Percentiles rank a stretch among this genome's conserved stretches.
phyloP scores from a whole-genome alignment of 1,139 yeast genomes.

The Debaryomyces singareniensis region DNA sequence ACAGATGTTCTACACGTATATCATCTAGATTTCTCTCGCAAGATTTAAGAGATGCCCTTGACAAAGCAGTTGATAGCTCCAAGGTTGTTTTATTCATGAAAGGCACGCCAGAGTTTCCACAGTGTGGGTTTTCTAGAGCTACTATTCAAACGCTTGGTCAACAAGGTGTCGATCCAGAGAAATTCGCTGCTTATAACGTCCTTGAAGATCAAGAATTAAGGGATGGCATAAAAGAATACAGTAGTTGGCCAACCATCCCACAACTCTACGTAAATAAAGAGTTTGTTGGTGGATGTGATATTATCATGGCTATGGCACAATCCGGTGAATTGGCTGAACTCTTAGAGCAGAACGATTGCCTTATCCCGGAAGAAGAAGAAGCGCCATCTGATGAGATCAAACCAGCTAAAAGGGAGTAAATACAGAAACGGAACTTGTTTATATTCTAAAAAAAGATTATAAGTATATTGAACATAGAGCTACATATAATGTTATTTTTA shows the following conservation, averaged over 20 bases:
- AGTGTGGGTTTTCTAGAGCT: constrained; percentile 95
- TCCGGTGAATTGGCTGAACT: constrained; percentile 84
- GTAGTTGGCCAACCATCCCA: constrained; percentile 93
- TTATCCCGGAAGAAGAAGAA: constrained; percentile 66
- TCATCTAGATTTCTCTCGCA: constrained; percentile 55
- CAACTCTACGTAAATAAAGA: constrained; percentile 69
- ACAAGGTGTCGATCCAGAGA: constrained; percentile 94
- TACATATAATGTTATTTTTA: not conserved
- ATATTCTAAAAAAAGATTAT: constrained; percentile 1
- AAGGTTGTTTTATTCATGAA: constrained; percentile 95
- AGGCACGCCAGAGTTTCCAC: constrained; percentile 97
- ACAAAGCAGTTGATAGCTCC: constrained; percentile 76
- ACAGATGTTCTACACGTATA: not conserved
- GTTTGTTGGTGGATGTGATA: constrained; percentile 97
- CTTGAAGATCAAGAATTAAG: constrained; percentile 91
- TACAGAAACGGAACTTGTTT: not conserved
- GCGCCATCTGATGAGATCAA: constrained; percentile 27
- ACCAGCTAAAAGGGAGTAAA: constrained; percentile 30
- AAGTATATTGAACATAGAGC: constrained; percentile 1
- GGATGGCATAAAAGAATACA: constrained; percentile 88
- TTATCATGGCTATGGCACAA: constrained; percentile 86
- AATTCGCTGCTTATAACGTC: constrained; percentile 96
- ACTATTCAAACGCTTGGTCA: constrained; percentile 91
- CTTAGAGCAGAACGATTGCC: constrained; percentile 71
- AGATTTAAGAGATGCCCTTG: constrained; percentile 78